These are phyloP conservation scores for Hydnum rufescens DNA, from an alignment of 768 basidiomycete species.

Conservation along the genomic window DNA sequence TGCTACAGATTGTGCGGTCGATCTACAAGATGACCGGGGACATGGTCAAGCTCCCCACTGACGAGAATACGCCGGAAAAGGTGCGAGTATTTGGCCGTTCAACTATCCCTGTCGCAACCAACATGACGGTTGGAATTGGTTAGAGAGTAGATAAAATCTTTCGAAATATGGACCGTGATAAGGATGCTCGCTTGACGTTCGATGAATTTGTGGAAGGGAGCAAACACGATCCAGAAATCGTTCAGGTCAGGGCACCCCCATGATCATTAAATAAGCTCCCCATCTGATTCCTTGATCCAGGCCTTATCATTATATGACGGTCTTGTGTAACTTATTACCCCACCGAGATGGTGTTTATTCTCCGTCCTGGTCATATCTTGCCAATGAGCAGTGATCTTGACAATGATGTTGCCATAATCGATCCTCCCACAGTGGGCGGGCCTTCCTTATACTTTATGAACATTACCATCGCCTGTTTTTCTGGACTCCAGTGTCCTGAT, in stretches of 20 bases:
- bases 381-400: no score
- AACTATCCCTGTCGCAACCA: background rate
- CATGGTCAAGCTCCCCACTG: conserved; percentile 95
- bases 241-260: conserved; percentile 45
- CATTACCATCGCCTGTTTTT: no score
- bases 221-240: conserved; percentile 98
- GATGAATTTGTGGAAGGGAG: conserved; percentile 97
- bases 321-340: conserved; percentile 48
- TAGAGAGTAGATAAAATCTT: conserved; percentile 99
- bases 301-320: conserved; percentile 91
- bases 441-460: no score
- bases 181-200: conserved; percentile 81
- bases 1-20: conserved; percentile 92
- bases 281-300: conserved; percentile 25
- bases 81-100: conserved; percentile 20
- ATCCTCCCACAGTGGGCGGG: no score
- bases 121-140: conserved; percentile 1
- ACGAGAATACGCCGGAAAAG: conserved; percentile 99
- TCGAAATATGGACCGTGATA: conserved; percentile 89
- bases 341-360: conserved; percentile 6
- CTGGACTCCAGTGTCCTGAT: no score
- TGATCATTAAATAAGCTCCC: background rate
- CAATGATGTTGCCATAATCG: no score
- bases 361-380: no score
- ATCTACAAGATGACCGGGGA: conserved; percentile 99